Evolutionary conservation across 768 basidiomycete species (phyloP), one percentile per base, ranked within the genome.

Genomic region (Russula sp.): DNA sequence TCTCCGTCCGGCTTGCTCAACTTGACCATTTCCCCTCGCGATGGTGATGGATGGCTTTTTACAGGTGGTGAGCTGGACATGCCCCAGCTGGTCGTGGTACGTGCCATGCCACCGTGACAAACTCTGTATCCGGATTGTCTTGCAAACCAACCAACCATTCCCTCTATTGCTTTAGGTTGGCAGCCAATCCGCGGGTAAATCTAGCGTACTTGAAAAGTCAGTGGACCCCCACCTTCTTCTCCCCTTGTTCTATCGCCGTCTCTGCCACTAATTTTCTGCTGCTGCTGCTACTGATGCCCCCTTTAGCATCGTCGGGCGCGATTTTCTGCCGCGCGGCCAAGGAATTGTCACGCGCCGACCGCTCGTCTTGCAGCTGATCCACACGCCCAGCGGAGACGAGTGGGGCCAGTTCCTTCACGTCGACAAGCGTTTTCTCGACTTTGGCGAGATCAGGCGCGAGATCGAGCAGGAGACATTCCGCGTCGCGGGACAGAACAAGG

Each of bases 401-500:
- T 98, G 95, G 87, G 96, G 85, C 48, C 97, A 98, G 74, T 99
- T 99, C 75, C 81, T 98, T 34, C 97, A 99, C 73, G 79, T 96
- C 59, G 95, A 98, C 81, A 92, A 91, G 72, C 84, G 90, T 43
- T 98, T 94, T 75, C 94, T 93, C n/a, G 96, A 98, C 71, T 98
- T 95, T 70, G 78, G 82, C 48, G 96, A 98, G 69, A 89, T 98
- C 66, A 82, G 96, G 43, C 89, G 87, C 66, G 97, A 99, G 77
- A 99, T 99, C 61, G 97, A 99, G 74, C 88, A 91, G 71, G 97
- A 99, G 78, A 99, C 97, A 2, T 94, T 87, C 73, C 79, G 97
- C 47, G 95, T 99, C 18, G 97, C 97, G 0, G 97, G 97, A 0
- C 95, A 98, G 78, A 98, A 98, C 75, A 99, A 98, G 75, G 97